Evolutionary conservation across 768 basidiomycete species (phyloP), one percentile per base, ranked within the genome.

Genomic region (Agaricus subrufescens): DNA sequence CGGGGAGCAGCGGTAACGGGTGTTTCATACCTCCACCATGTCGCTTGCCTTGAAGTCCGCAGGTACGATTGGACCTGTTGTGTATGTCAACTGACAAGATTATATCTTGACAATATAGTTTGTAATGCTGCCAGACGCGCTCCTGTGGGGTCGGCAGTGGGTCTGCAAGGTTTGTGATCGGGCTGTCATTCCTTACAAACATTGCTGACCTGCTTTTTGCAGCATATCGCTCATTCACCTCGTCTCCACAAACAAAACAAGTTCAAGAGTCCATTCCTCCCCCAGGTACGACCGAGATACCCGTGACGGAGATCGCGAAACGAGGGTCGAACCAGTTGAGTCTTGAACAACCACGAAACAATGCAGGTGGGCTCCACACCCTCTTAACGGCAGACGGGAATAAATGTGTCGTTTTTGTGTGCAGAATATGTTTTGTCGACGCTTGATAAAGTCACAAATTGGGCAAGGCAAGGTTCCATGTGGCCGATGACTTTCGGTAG

Each of bases 401-500:
- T 30, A 1, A 3, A 14, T 44, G 5, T 45, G 15, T 40, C n/a
- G 9, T 15, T 0, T 19, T 19, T 19, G 19, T 19, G 19, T 19
- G 42, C 46, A 94, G 97, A 99, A 73, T 98, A 98, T 79, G 95
- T 98, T 1, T 77, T 98, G 49, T 93, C 95, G 1, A 96, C 94
- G 0, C 74, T 97, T 53, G 97, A 99, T 77, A 98, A 98, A 73
- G 80, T 98, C 15, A 87, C 88, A 64, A 98, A 98, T 71, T 98
- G 97, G 97, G 96, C 89, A 8, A 78, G 95, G 52, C 96, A 98
- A 74, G 88, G 96, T 57, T 96, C 94, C 40, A 96, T 98, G 86
- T 98, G 97, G 97, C 97, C 97, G 9, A 98, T 98, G 95, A 98
- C 95, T 49, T 95, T 91, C 70, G 93, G 89, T 76, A 54, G 50